phyloP scores from a whole-genome alignment of 2,329 filamentous ascomycete genomes.

The Celoporthe dispersa region DNA sequence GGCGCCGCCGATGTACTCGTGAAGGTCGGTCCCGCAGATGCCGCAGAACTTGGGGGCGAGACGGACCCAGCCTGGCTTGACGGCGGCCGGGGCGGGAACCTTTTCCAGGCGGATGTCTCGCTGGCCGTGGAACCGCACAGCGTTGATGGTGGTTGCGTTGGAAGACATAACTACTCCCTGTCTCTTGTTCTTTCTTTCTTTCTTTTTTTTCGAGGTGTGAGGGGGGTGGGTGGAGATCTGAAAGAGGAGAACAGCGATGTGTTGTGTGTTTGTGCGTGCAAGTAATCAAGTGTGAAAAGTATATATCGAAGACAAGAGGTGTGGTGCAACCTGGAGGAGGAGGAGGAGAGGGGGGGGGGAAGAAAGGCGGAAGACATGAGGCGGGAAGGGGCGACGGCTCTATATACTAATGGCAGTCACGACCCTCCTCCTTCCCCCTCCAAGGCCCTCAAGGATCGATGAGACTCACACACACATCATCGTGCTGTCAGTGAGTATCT shows the following conservation, averaged over 20 bases:
- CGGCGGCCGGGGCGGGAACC: conserved; percentile 21
- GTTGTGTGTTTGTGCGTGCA: background rate
- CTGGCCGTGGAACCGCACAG: conserved; percentile 29
- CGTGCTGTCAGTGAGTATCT: conserved; percentile 12
- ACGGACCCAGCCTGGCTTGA: conserved; percentile 31
- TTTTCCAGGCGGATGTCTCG: conserved; percentile 29
- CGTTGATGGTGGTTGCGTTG: conserved; percentile 24
- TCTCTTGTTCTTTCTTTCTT: too few relatives aligned
- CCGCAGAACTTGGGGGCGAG: conserved; percentile 39
- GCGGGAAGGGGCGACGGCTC: conserved; percentile 4
- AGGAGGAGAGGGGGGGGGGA: background rate
- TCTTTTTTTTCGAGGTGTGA: too few relatives aligned
- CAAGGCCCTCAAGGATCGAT: background rate
- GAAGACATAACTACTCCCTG: background rate
- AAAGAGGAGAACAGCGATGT: background rate
- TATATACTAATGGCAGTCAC: conserved; percentile 12
- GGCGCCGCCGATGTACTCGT: conserved; percentile 39
- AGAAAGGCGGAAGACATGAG: background rate
- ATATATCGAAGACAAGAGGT: background rate
- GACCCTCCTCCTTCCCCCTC: background rate
- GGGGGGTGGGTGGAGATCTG: too few relatives aligned
- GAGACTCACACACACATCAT: background rate
- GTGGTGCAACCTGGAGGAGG: background rate
- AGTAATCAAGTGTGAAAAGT: background rate
- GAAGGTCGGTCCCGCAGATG: conserved; percentile 42